These are phyloP conservation scores for Aspergillus panamensis DNA, from an alignment of 495 filamentous ascomycete species.

Conservation along the genomic window DNA sequence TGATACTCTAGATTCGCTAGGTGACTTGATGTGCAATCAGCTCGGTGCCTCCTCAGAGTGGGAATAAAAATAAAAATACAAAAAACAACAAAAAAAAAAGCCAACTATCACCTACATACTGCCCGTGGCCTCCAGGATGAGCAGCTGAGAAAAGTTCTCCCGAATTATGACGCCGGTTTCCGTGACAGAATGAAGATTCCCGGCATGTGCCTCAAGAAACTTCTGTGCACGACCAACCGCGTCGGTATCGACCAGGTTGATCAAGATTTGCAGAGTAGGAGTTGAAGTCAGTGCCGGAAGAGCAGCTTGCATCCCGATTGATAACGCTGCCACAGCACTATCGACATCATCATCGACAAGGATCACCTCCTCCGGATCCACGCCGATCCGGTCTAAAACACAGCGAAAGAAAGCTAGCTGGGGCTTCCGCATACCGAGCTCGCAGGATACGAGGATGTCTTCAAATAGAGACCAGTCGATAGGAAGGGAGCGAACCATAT, in stretches of 20 bases:
- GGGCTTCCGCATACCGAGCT: constrained; percentile 7
- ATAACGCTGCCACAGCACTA: not conserved
- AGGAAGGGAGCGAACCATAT: not conserved
- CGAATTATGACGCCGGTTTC: not conserved
- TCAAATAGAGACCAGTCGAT: constrained; percentile 8
- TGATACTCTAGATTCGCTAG: constrained; percentile 6
- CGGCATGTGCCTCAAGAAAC: constrained; percentile 8
- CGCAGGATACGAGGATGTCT: not conserved
- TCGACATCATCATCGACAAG: constrained; percentile 10
- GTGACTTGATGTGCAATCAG: not conserved
- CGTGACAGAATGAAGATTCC: not conserved
- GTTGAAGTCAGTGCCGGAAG: not conserved
- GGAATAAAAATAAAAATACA: too few relatives aligned
- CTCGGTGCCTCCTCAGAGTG: too few relatives aligned
- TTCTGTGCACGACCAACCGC: constrained; percentile 3
- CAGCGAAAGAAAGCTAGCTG: constrained; percentile 3
- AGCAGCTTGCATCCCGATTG: constrained; percentile 1
- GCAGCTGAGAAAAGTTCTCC: constrained; percentile 24
- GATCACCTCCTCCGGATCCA: not conserved
- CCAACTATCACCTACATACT: constrained; percentile 6
- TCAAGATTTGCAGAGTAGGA: not conserved
- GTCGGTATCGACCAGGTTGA: not conserved
- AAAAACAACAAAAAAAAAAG: not conserved
- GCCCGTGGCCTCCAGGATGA: constrained; percentile 19
- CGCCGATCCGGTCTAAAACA: not conserved